Base-by-base conservation (phyloP, 164 flowering plant species). In the Euptelea pleiosperma region DNA sequence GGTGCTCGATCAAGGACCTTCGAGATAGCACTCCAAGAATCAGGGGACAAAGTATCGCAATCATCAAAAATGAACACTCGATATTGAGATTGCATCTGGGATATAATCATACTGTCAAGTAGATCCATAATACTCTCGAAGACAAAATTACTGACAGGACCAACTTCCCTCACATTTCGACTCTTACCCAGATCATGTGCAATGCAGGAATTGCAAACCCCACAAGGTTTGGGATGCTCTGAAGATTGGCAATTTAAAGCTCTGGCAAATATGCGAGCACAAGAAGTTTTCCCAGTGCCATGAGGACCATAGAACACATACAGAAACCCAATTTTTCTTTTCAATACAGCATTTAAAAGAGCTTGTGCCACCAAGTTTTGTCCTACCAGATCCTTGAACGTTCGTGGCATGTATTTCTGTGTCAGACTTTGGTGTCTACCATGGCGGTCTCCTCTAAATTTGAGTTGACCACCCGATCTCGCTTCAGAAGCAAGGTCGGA, bases 271-370 rank as follows among this genome's bases (percentile, higher is more conserved):
- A 94, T 78, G 4, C 93, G 90, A 36, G 99, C 97, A 49, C 88
- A 87, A 0, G 99, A 94, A 29, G 99, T 90, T 68, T 94, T 94
- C 19, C 99, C 99, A 2, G 96, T 91, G 15, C 99, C 99, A 72
- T 84, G 96, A 63, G 97, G 96, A 15, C 99, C 99, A 68, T 91
- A 79, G 65, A 94, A 94, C 40, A 91, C 87, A 73, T 94, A 91
- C 2, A 94, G 70, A 54, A 85, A 45, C 31, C 96, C 97, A 44
- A 94, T 72, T 72, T 80, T 91, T 70, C 81, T 76, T 65, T 67
- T 80, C 36, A 56, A 55, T 53, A 84, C 80, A 54, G 99, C 99
- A 78, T 94, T 94, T 29, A 93, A 80, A 69, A 94, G 96, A 70
- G 99, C 99, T 69, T 82, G 99, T 5, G 72, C 79, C 0, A 85